Evolutionary conservation across 2,329 filamentous ascomycete species (phyloP), one percentile per base, ranked within the genome.

Genomic region (Ceratocystis variospora): DNA sequence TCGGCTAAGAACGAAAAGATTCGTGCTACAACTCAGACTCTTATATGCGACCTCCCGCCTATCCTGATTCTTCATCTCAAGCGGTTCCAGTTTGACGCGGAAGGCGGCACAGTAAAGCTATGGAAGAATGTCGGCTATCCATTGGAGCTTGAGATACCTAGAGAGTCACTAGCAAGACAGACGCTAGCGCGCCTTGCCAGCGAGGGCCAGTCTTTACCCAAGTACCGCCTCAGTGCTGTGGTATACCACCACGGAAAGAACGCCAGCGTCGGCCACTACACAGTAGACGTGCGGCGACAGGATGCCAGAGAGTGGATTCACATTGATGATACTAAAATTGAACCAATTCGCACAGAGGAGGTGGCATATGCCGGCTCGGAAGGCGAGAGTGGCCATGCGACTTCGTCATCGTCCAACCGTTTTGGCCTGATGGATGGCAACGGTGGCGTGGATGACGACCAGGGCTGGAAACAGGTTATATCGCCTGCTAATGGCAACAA

Each of bases 231-330:
- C 15, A 94, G 87, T 69, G 89, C 87, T 22, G 94, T 96, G 37
- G 91, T 99, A 25, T 99, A 99, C 74, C 94, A 99, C 73, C 94
- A 99, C 71, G 94, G 94, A 68, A 96, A 96, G 79, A 96, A 95
- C 71, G 94, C 94, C 45, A 95, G 89, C 69, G 92, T 90, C 64
- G 94, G 94, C 2, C 94, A 99, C 75, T 99, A 99, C 76, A 99
- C 94, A 0, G 93, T 95, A n/a, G 94, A 99, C 74, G 88, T 96
- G 50, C 86, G 92, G 67, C 87, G 94, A 63, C 93, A 97, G 75
- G 94, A 99, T 73, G 90, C 88, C n/a, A 84, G 84, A 25, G 92
- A 96, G 75, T 99, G 94, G 94, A 88, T 99, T 66, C 89, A 93
- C 65, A 84, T 99, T 70, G 94, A 99, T 72, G 94, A 99, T 74